These are phyloP conservation scores for Pichia deserticola DNA, from an alignment of 805 yeast species.

Conservation along the genomic window DNA sequence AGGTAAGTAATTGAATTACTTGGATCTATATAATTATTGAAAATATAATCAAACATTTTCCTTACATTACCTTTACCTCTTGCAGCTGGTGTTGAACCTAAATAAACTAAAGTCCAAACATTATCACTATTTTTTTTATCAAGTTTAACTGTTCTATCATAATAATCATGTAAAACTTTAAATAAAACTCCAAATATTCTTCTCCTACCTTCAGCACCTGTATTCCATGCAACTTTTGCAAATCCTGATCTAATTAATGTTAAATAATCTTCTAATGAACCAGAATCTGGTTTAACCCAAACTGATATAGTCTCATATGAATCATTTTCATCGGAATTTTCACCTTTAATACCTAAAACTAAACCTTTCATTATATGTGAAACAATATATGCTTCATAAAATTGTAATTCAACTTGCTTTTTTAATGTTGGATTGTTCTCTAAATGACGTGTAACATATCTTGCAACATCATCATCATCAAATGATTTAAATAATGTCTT, in stretches of 20 bases:
- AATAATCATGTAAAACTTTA: slow-evolving; percentile 43
- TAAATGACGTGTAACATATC: slow-evolving; percentile 26
- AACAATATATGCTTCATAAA: slow-evolving; percentile 44
- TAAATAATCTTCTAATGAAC: slow-evolving; percentile 38
- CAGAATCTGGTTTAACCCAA: slow-evolving; percentile 43
- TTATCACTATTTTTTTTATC: slow-evolving; percentile 28
- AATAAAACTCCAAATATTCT: slow-evolving; percentile 45
- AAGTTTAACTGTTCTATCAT: slow-evolving; percentile 34
- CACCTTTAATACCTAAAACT: slow-evolving; percentile 43
- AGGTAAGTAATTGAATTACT: slow-evolving; percentile 36
- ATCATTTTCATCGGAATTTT: slow-evolving; percentile 23
- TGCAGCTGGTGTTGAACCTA: slow-evolving; percentile 34
- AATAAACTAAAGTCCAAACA: slow-evolving; percentile 27
- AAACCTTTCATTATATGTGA: slow-evolving; percentile 46
- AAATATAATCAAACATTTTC: slow-evolving; percentile 42
- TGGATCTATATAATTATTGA: slow-evolving; percentile 37
- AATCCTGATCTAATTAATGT: slow-evolving; percentile 47
- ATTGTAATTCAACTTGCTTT: slow-evolving; percentile 30
- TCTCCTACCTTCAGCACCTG: slow-evolving; percentile 40
- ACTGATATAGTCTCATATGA: slow-evolving; percentile 47
- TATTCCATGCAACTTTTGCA: slow-evolving; percentile 41
- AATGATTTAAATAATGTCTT: slow-evolving; percentile 28
- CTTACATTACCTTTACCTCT: slow-evolving; percentile 53
- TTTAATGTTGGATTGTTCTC: slow-evolving; percentile 26
- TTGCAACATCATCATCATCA: slow-evolving; percentile 30